A percentile compares a stretch with the other conserved stretches of the same genome.
Conservation (phyloP, 768 basidiomycete species). For the Kwoniella shandongensis region DNA sequence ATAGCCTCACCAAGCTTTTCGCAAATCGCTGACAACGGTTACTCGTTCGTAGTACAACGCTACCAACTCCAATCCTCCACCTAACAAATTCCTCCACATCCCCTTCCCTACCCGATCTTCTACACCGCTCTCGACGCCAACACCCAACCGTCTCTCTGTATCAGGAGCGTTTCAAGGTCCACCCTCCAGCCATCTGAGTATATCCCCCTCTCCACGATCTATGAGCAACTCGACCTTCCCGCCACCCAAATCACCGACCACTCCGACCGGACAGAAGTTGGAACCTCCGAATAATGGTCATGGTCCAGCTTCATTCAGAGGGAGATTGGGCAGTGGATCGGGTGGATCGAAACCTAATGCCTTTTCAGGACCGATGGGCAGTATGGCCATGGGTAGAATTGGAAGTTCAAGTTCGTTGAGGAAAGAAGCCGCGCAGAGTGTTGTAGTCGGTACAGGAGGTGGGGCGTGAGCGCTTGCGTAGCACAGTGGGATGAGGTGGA, state of each 20-base stretch:
- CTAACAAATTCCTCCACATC: conserved; percentile 33
- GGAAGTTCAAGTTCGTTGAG: conserved; percentile 7
- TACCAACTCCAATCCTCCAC: conserved; percentile 30
- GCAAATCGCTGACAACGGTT: not conserved
- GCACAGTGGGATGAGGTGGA: not conserved
- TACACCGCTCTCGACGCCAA: not conserved
- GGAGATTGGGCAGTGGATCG: conserved; percentile 11
- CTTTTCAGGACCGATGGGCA: conserved; percentile 42
- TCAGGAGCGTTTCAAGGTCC: conserved; percentile 1
- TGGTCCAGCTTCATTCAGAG: conserved; percentile 6
- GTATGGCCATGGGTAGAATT: conserved; percentile 16
- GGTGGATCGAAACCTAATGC: conserved; percentile 25
- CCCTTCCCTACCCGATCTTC: conserved; percentile 19
- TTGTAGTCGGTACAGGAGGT: not conserved
- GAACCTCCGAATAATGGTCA: not conserved
- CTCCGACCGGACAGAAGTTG: not conserved
- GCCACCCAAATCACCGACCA: conserved; percentile 9
- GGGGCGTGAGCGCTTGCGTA: not conserved
- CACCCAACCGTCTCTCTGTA: conserved; percentile 5
- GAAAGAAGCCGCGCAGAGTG: not conserved
- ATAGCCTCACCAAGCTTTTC: not conserved
- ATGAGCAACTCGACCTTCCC: not conserved
- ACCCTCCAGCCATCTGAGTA: conserved; percentile 2
- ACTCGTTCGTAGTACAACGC: conserved; percentile 33
- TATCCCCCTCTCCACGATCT: conserved; percentile 6